Base-by-base conservation (phyloP, 2,329 filamentous ascomycete genomes). In the Clarireedia monteithiana region DNA sequence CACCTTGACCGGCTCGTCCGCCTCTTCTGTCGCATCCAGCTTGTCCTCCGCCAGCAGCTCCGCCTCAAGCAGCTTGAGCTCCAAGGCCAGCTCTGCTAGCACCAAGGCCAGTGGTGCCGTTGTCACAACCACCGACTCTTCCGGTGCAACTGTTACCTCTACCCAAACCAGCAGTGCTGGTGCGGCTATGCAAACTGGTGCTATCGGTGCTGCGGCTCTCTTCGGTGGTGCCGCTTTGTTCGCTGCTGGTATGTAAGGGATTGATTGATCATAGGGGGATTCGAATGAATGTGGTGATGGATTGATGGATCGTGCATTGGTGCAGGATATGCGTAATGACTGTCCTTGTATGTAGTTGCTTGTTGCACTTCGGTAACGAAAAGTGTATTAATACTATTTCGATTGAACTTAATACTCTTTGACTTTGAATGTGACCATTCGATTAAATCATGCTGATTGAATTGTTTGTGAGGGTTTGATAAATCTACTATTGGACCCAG, bases 181-280 rank as follows among this genome's bases (percentile, higher is more conserved):
- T 45, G 64, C 62, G 9, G 58, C 63, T 5, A 56, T 58, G 14
- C 63, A 61, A 44, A 66, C 63, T 57, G 65, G 59, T 56, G 65
- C 64, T 46, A 59, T 67, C 27, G 65, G 60, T 46, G 53, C 62
- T 10, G 64, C 64, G 38, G 66, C 64, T 53, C 56, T 67, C 1
- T 65, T 67, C 20, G 66, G 66, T 55, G 64, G 59, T 58, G 66
- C 60, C 15, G 64, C 62, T 36, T 39, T 65, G n/a, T 58, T 65
- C 26, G 61, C 58, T 51, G 64, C 60, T 38, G 63, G 63, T 53
- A 48, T 67, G 58, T 67, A 66, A 44, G 17, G 44, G 24, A 15
- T 2, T 5, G 12, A 5, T 23, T 17, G 10, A 23, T 45, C 6
- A 20, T 5, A 3, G 17, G 42, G 42, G 6, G 24, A 2, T 7